A percentile compares a stretch with the other conserved stretches of the same genome.
These are phyloP conservation scores for Trypanosoma melophagium DNA, from an alignment of 208 protist genomes.

Conservation along the genomic window DNA sequence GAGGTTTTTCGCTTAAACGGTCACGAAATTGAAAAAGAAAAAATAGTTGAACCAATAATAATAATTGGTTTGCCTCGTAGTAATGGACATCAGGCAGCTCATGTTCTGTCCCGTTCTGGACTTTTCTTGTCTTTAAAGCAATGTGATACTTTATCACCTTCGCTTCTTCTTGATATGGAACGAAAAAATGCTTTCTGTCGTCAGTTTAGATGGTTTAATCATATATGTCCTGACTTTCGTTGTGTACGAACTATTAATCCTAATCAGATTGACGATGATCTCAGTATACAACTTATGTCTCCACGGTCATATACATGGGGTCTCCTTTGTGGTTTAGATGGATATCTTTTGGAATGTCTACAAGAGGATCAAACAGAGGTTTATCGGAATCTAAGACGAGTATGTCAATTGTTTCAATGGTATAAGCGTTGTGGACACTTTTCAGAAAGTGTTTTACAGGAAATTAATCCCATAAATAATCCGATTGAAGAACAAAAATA, in stretches of 20 bases:
- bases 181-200: slow-evolving; percentile 53
- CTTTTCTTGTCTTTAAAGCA: slow-evolving; percentile 75
- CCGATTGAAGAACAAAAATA: slow-evolving; percentile 76
- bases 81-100: slow-evolving; percentile 84
- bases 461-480: slow-evolving; percentile 82
- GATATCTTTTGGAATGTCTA: slow-evolving; percentile 85
- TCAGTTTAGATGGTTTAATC: slow-evolving; percentile 54
- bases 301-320: slow-evolving; percentile 88
- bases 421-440: slow-evolving; percentile 86
- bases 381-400: slow-evolving; percentile 68
- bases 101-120: slow-evolving; percentile 80
- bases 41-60: slow-evolving; percentile 60
- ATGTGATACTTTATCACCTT: slow-evolving; percentile 75
- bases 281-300: slow-evolving; percentile 82
- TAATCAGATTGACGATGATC: slow-evolving; percentile 83
- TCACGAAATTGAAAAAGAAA: slow-evolving; percentile 67
- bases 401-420: slow-evolving; percentile 85
- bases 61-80: slow-evolving; percentile 86
- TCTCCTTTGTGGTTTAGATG: slow-evolving; percentile 86
- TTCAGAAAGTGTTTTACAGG: slow-evolving; percentile 56
- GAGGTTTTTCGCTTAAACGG: slow-evolving; percentile 75
- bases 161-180: slow-evolving; percentile 66
- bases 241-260: slow-evolving; percentile 61
- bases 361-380: slow-evolving; percentile 80
- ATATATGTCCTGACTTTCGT: slow-evolving; percentile 67